Evolutionary conservation across 2,329 filamentous ascomycete species (phyloP), one percentile per base, ranked within the genome.

Genomic region (Penicillium sp.): DNA sequence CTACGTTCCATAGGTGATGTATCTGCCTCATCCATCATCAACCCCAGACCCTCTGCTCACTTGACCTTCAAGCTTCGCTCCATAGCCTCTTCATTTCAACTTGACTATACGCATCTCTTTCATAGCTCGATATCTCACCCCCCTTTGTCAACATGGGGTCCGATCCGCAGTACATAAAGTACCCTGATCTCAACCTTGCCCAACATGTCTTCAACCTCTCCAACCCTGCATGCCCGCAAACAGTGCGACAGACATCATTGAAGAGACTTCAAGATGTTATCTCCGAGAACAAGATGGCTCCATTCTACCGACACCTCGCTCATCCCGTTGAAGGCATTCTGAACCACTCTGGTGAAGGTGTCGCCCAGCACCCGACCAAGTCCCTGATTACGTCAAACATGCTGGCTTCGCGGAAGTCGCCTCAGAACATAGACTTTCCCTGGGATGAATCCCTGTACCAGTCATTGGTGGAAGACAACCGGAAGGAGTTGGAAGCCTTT

Each of bases 391-490:
- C 81, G 50, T 82, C 81, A 37, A 85, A 84, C 65, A 82, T 94
- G 77, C 78, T 93, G 57, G 85, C 87, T 49, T 84, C 81, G 63
- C 84, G 82, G 70, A 80, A 80, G 63, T 74, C 81, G 21, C 76
- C 80, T 26, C 75, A 79, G 24, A 81, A 77, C 53, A 78, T 87
- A 38, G 83, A 81, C 60, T 76, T 97, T 49, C 80, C 88, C 0
- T 98, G 93, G 93, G 89, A 98, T 64, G 90, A 97, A 73, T 78
- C 79, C 21, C 74, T 95, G 53, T 97, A 96, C 68, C 80, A 87
- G 63, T 79, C 81, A 66, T 73, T 93, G 57, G 81, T 84, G 68
- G 81, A 80, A 56, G 84, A 88, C 56, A 93, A 93, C 61, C 85
- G 88, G 61, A 79, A 80, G 62, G 86, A 91, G 74, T 74, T 91